A percentile compares a stretch with the other conserved stretches of the same genome.
Evolutionary conservation across 768 basidiomycete genomes (phyloP).

Genomic region (Krasilnikovozyma curviuscula): DNA sequence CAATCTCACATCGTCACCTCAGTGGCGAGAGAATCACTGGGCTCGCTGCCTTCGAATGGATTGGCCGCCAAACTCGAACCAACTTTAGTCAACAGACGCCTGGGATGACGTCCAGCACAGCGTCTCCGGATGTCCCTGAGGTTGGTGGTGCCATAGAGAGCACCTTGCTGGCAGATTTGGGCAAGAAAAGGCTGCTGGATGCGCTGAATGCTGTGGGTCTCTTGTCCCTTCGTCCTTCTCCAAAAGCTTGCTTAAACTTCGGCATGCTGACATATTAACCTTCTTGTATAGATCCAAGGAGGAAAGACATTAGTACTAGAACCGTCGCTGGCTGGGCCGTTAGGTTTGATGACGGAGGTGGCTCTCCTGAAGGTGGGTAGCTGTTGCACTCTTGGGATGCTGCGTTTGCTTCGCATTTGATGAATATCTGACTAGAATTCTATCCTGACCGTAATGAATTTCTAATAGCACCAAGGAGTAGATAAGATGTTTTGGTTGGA

Average conservation of each 20-base stretch:
- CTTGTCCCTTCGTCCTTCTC: neutral
- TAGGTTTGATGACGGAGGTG: conserved; percentile 89
- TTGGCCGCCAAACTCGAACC: too few species aligned
- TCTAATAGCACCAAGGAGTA: conserved; percentile 74
- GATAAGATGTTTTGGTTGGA: conserved; percentile 99
- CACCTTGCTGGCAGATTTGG: neutral
- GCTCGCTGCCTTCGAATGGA: too few species aligned
- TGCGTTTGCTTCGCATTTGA: neutral
- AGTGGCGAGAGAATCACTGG: too few species aligned
- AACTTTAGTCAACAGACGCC: too few species aligned
- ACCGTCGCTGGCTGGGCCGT: conserved; percentile 63
- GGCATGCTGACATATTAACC: too few species aligned
- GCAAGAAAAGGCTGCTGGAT: neutral
- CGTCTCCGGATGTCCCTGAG: too few species aligned
- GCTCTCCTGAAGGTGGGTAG: conserved; percentile 61
- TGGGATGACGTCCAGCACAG: too few species aligned
- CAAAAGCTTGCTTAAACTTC: too few species aligned
- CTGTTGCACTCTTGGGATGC: neutral
- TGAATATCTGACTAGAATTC: neutral
- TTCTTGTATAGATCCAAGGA: conserved; percentile 37
- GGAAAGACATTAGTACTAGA: conserved; percentile 95
- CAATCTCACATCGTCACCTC: too few species aligned
- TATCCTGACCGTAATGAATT: neutral
- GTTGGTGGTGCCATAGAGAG: too few species aligned
- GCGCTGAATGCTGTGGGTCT: neutral